Conservation (phyloP, 805 yeast genomes). For the Blastobotrys chiropterorum region DNA sequence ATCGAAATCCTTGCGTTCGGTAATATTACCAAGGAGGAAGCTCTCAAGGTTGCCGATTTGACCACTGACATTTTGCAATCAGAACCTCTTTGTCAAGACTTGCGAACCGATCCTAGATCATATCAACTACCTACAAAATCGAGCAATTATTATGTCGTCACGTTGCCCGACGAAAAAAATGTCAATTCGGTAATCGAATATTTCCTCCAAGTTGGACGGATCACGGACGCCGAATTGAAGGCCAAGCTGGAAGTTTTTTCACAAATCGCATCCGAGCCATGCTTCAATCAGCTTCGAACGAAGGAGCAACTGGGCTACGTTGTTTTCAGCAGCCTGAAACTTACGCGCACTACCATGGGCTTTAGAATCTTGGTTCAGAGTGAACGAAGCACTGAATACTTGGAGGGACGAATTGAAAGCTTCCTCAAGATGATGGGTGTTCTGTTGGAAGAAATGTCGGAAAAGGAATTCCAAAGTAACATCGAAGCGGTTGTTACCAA, state of each 20-base stretch:
- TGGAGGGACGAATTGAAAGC: slow-evolving; percentile 68
- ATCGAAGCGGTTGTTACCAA: slow-evolving; percentile 61
- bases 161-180: slow-evolving; percentile 58
- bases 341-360: slow-evolving; percentile 66
- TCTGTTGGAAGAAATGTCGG: slow-evolving; percentile 45
- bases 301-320: slow-evolving; percentile 94
- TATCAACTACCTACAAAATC: slow-evolving; percentile 27
- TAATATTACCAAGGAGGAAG: slow-evolving; percentile 52
- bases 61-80: slow-evolving; percentile 37
- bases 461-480: slow-evolving; percentile 61
- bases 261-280: slow-evolving; percentile 77
- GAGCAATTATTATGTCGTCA: slow-evolving; percentile 17
- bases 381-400: slow-evolving; percentile 66
- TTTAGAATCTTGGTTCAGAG: slow-evolving; percentile 75
- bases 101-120: slow-evolving; percentile 40
- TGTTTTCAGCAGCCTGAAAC: slow-evolving; percentile 71
- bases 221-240: slow-evolving; percentile 39
- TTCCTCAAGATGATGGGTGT: slow-evolving; percentile 48
- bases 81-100: slow-evolving; percentile 38
- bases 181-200: slow-evolving; percentile 81
- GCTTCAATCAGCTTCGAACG: slow-evolving; percentile 83
- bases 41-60: slow-evolving; percentile 42
- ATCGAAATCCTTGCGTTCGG: slow-evolving; percentile 75
- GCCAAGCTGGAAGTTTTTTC: slow-evolving; percentile 59
- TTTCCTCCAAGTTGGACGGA: slow-evolving; percentile 58